Percentiles rank a stretch among this genome's conserved stretches.
Evolutionary conservation across 345 rosid genomes (phyloP).

Genomic region (Erucastrum elatum): DNA sequence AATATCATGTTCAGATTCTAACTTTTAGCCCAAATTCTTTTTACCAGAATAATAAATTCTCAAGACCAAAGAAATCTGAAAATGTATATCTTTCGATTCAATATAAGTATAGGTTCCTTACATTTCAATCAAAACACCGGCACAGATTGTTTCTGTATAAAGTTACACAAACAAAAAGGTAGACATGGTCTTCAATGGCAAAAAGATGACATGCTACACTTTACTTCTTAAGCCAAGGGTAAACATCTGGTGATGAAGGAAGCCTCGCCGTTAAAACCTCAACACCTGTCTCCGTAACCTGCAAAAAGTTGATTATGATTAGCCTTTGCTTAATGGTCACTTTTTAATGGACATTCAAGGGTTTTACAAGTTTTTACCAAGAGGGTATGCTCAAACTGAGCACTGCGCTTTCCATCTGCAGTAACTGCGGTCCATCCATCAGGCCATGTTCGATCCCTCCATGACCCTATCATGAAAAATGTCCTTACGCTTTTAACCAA

Average conservation of each 20-base stretch:
- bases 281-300: slow-evolving; percentile 93
- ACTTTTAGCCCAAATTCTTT: not conserved
- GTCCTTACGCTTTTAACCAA: not conserved
- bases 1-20: not conserved
- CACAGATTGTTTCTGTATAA: not conserved
- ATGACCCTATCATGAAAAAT: slow-evolving; percentile 51
- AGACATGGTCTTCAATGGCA: slow-evolving; percentile 1
- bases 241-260: slow-evolving; percentile 74
- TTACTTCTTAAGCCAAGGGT: slow-evolving; percentile 65
- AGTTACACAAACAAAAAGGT: slow-evolving; percentile 9
- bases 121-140: slow-evolving; percentile 9
- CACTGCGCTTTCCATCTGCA: slow-evolving; percentile 92
- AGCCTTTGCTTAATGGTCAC: not conserved
- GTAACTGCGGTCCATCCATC: slow-evolving; percentile 99
- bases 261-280: slow-evolving; percentile 88
- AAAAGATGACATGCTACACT: slow-evolving; percentile 12
- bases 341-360: no score
- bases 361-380: slow-evolving; percentile 48
- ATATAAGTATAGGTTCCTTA: not conserved
- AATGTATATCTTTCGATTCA: not conserved
- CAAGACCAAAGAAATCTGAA: not conserved
- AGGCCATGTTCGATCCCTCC: slow-evolving; percentile 97
- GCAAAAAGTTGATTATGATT: not conserved
- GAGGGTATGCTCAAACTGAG: slow-evolving; percentile 98
- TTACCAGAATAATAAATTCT: no score